Percentiles rank a stretch among this genome's conserved stretches.
Evolutionary conservation across 495 filamentous ascomycete genomes (phyloP).

Genomic region (Lepidopterella palustris): DNA sequence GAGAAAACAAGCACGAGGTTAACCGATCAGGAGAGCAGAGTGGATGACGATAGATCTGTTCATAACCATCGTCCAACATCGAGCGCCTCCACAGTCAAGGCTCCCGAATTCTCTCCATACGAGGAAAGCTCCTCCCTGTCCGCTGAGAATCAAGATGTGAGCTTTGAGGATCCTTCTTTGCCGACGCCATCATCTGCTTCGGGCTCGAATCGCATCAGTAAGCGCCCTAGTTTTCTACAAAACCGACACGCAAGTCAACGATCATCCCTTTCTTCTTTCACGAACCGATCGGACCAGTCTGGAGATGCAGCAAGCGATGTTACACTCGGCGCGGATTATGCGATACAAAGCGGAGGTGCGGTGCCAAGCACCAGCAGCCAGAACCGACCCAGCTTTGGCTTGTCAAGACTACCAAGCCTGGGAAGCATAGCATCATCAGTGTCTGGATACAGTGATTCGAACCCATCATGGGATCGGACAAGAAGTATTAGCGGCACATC

Average conservation of each 20-base stretch:
- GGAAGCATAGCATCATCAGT: conserved; percentile 93
- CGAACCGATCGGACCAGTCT: conserved; percentile 51
- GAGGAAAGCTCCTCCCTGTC: conserved; percentile 20
- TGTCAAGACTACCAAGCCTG: conserved; percentile 78
- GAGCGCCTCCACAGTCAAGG: conserved; percentile 30
- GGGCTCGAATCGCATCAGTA: conserved; percentile 31
- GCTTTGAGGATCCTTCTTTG: conserved; percentile 22
- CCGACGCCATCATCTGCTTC: conserved; percentile 11
- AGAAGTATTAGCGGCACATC: conserved; percentile 33
- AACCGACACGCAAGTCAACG: conserved; percentile 70
- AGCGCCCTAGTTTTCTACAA: conserved; percentile 64
- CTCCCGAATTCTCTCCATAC: conserved; percentile 17
- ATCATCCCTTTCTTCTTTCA: conserved; percentile 68
- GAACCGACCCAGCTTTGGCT: conserved; percentile 42
- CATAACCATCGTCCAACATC: conserved; percentile 27
- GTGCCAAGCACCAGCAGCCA: conserved; percentile 50
- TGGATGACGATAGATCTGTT: not conserved
- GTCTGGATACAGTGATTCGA: conserved; percentile 61
- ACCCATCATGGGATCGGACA: conserved; percentile 43
- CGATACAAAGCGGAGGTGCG: conserved; percentile 76
- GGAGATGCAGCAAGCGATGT: conserved; percentile 59
- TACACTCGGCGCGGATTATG: conserved; percentile 75
- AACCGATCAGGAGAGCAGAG: not conserved
- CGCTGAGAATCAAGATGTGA: conserved; percentile 20
- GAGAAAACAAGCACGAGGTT: not conserved